A percentile compares a stretch with the other conserved stretches of the same genome.
These are phyloP conservation scores for Leccinum aurantiacum DNA, from an alignment of 768 basidiomycete genomes.

Conservation along the genomic window DNA sequence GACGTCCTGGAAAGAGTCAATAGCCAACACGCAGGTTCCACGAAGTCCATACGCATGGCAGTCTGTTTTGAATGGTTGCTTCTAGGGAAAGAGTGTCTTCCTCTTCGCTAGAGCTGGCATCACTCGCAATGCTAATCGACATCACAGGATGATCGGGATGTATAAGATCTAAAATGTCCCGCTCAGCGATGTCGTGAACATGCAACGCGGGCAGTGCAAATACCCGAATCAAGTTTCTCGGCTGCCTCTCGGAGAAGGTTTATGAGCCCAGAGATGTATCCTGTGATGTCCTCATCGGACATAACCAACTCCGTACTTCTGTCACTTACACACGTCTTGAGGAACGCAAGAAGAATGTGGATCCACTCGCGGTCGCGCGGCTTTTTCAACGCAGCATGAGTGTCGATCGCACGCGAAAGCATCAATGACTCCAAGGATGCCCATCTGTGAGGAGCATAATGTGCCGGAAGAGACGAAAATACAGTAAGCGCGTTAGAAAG, in stretches of 20 bases:
- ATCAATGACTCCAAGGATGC: conserved; percentile 76
- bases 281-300: conserved; percentile 48
- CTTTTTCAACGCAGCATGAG: conserved; percentile 56
- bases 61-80: conserved; percentile 58
- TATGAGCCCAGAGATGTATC: conserved; percentile 54
- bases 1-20: conserved; percentile 47
- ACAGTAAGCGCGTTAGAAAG: conserved; percentile 62
- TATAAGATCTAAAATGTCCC: conserved; percentile 51
- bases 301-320: conserved; percentile 52
- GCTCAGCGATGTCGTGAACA: conserved; percentile 13
- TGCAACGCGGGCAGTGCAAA: conserved; percentile 11
- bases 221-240: conserved; percentile 56
- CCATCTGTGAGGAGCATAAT: conserved; percentile 84
- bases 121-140: conserved; percentile 46
- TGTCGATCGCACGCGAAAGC: conserved; percentile 71
- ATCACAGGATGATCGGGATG: conserved; percentile 71
- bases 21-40: not conserved
- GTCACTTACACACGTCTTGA: conserved; percentile 66
- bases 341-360: conserved; percentile 70
- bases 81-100: conserved; percentile 67
- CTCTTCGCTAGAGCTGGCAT: conserved; percentile 52
- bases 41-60: conserved; percentile 70
- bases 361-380: conserved; percentile 78
- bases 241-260: conserved; percentile 48
- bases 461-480: conserved; percentile 79